Conservation (phyloP, 495 filamentous ascomycete species). For the Xylaria telfairii region DNA sequence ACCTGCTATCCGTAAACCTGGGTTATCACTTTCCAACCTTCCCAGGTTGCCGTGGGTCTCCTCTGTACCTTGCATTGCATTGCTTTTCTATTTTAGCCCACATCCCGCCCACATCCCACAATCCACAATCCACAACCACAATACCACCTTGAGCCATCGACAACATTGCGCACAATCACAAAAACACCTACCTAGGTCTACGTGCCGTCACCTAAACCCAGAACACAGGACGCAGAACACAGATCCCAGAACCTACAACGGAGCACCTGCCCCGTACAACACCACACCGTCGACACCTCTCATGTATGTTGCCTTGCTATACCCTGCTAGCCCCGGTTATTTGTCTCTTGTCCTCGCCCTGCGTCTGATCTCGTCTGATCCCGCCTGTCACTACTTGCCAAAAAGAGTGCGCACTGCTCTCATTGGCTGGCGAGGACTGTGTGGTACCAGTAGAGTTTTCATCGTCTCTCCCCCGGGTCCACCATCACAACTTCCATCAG, state of each 20-base stretch:
- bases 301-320: conserved; percentile 18
- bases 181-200: not conserved
- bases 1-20: not conserved
- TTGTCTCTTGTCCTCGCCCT: conserved; percentile 11
- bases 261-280: not conserved
- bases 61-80: conserved; percentile 14
- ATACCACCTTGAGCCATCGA: no score
- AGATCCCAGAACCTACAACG: no score
- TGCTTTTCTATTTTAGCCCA: not conserved
- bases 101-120: not conserved
- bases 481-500: conserved; percentile 12
- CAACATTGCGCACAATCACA: no score
- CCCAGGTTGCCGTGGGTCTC: conserved; percentile 14
- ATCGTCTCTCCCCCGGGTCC: conserved; percentile 15
- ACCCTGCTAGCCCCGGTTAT: conserved; percentile 24
- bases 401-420: conserved; percentile 23
- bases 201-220: not conserved
- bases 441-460: conserved; percentile 26
- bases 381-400: conserved; percentile 19
- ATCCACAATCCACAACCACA: not conserved
- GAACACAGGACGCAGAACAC: no score
- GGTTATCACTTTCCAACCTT: conserved; percentile 12
- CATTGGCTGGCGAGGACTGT: conserved; percentile 21
- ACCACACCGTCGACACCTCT: not conserved
- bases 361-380: conserved; percentile 14